Evolutionary conservation across 768 basidiomycete genomes (phyloP).

Genomic region (Trametes cingulata): DNA sequence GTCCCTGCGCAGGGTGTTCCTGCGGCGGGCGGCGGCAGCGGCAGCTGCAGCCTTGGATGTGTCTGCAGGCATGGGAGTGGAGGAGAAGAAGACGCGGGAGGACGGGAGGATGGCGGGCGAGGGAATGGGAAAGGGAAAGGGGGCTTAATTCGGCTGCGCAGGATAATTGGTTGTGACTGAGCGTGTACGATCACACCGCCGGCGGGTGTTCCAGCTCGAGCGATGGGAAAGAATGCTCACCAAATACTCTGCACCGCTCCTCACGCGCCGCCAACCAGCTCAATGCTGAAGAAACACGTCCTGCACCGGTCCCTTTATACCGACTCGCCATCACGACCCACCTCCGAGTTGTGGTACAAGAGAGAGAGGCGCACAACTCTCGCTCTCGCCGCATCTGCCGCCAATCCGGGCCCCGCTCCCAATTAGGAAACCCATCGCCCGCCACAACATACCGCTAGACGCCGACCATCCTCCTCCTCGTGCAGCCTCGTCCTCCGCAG

Average conservation of each 20-base stretch:
- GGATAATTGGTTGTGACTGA: conserved; percentile 17
- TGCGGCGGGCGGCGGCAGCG: conserved; percentile 21
- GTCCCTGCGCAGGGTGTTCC: conserved; percentile 28
- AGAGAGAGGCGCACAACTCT: not conserved
- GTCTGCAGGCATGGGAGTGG: conserved; percentile 29
- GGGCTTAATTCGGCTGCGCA: conserved; percentile 14
- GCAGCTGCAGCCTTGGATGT: conserved; percentile 23
- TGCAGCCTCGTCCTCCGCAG: no score
- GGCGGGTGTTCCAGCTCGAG: no score
- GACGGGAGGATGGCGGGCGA: conserved; percentile 8
- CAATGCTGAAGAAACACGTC: not conserved
- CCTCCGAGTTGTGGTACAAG: no score
- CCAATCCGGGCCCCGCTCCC: not conserved
- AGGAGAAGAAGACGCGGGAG: conserved; percentile 13
- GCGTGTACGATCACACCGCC: conserved; percentile 11
- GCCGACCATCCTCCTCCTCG: not conserved
- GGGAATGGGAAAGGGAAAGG: not conserved
- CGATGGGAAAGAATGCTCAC: conserved; percentile 2
- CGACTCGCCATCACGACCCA: not conserved
- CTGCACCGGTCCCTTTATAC: conserved; percentile 12
- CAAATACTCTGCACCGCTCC: not conserved
- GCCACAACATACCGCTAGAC: no score
- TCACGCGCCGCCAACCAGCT: not conserved
- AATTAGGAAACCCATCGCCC: not conserved
- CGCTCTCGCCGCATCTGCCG: not conserved